phyloP scores from a whole-genome alignment of 2,329 filamentous ascomycete genomes.

The Celoporthe dispersa region DNA sequence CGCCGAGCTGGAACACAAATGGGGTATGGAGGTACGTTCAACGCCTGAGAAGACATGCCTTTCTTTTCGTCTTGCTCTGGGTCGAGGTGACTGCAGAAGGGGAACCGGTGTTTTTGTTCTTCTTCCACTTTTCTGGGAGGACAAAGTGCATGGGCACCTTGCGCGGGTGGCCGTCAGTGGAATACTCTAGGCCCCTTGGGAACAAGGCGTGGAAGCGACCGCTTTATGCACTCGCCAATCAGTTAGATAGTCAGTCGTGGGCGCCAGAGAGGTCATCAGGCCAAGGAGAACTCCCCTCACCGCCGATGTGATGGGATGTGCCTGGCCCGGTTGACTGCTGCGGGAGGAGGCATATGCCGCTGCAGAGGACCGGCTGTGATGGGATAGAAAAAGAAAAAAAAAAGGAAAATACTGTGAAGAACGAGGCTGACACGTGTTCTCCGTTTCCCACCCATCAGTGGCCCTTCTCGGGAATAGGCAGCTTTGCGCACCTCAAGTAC shows the following conservation, averaged over 20 bases:
- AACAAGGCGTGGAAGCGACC: too few species aligned
- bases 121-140: not conserved
- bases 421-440: conserved; percentile 5
- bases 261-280: not conserved
- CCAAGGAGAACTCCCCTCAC: not conserved
- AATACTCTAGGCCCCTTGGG: too few species aligned
- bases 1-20: conserved; percentile 59
- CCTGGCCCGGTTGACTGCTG: not conserved
- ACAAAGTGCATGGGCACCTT: not conserved
- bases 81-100: not conserved
- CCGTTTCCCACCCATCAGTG: conserved; percentile 43
- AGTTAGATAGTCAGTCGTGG: not conserved
- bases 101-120: not conserved
- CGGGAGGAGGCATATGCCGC: not conserved
- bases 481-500: conserved; percentile 73
- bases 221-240: not conserved
- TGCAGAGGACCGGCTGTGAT: not conserved
- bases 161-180: not conserved
- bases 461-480: conserved; percentile 75
- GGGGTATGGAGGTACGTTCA: conserved; percentile 57
- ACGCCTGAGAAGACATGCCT: not conserved
- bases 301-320: conserved; percentile 3
- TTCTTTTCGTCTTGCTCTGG: conserved; percentile 15
- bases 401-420: not conserved
- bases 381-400: not conserved